Evolutionary conservation across 164 flowering plant genomes (phyloP).

Genomic region (Stephania japonica): DNA sequence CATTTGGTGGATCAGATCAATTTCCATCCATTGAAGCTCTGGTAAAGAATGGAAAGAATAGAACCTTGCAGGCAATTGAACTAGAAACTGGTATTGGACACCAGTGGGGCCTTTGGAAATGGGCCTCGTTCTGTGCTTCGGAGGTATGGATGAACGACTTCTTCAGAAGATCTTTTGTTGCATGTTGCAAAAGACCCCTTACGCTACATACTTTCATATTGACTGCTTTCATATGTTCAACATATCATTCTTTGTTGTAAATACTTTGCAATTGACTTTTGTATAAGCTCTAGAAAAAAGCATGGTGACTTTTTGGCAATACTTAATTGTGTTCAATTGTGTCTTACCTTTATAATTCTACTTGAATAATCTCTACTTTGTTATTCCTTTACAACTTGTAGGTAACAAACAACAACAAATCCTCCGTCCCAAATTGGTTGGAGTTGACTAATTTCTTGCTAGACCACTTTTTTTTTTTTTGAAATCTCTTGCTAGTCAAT

Average conservation of each 20-base stretch:
- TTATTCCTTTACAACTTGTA: not conserved
- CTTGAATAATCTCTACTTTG: not conserved
- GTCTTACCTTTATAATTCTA: not conserved
- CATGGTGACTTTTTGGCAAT: not conserved
- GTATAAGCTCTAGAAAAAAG: not conserved
- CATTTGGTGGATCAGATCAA: slow-evolving; percentile 79
- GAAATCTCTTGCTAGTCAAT: too few species aligned
- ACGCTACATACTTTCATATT: not conserved
- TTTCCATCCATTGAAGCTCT: slow-evolving; percentile 81
- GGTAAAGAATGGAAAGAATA: slow-evolving; percentile 68
- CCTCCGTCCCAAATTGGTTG: too few species aligned
- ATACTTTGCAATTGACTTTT: not conserved
- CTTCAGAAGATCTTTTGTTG: not conserved
- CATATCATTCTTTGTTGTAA: not conserved
- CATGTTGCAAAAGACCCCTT: slow-evolving; percentile 1
- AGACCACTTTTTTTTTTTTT: too few species aligned
- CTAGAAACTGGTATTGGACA: slow-evolving; percentile 86
- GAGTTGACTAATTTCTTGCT: too few species aligned
- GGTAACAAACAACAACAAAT: too few species aligned
- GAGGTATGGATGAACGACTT: slow-evolving; percentile 48
- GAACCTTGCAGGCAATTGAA: slow-evolving; percentile 88
- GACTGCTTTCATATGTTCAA: not conserved
- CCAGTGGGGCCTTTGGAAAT: slow-evolving; percentile 92
- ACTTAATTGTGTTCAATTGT: not conserved
- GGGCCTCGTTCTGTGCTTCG: slow-evolving; percentile 95